Evolutionary conservation across 148 eudicot genomes (phyloP).

Genomic region (Polygonum maritimum): DNA sequence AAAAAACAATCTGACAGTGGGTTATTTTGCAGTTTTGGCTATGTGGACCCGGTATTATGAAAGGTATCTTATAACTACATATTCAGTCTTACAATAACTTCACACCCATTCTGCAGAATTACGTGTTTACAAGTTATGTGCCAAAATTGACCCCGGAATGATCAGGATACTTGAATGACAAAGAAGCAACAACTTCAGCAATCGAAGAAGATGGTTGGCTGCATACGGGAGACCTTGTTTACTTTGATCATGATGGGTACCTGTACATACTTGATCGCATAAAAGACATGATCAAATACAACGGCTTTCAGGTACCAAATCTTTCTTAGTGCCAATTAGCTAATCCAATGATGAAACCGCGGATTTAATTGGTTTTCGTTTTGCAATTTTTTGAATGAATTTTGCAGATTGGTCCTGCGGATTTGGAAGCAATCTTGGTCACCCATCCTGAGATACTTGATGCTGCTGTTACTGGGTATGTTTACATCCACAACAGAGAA

Average conservation of each 20-base stretch:
- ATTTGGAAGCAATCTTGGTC: constrained; percentile 61
- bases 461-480: constrained; percentile 77
- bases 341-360: neutral
- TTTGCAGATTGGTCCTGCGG: constrained; percentile 90
- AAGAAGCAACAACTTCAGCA: constrained; percentile 46
- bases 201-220: constrained; percentile 77
- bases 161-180: constrained; percentile 71
- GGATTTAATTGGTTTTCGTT: neutral
- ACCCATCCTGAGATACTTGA: constrained; percentile 79
- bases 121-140: neutral
- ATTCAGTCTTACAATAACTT: neutral
- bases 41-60: constrained; percentile 62
- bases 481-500: neutral
- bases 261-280: constrained; percentile 67
- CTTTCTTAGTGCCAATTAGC: neutral
- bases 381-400: neutral
- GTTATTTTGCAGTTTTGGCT: constrained; percentile 65
- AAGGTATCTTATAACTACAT: constrained; percentile 37
- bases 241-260: constrained; percentile 77
- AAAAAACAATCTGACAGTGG: constrained; percentile 50
- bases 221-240: constrained; percentile 79
- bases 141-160: neutral
- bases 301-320: constrained; percentile 74
- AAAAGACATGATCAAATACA: constrained; percentile 93
- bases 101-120: neutral